Base-by-base conservation (phyloP, 1,284 basidiomycete species). In the Sphagnurus paluster region DNA sequence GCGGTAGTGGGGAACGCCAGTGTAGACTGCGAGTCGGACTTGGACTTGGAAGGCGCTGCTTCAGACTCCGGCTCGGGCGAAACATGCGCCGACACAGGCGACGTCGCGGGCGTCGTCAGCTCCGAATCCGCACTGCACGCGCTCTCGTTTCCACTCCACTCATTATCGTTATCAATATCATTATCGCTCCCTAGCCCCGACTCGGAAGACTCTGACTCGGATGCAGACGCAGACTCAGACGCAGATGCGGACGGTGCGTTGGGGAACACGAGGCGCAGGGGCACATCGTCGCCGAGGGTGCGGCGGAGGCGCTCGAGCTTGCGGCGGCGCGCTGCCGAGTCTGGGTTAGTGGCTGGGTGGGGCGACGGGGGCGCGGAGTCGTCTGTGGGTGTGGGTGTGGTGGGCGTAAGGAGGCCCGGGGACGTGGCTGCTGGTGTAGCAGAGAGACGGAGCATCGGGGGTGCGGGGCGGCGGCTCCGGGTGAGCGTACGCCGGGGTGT, bases 271-370 rank as follows among this genome's bases (percentile, higher is more conserved):
- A 83, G 69, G 32, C 75, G 69, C 0, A 72, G 53, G 3, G 83
- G 83, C 10, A 85, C 76, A 19, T 75, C 76, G 14, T 82, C 71
- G 0, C 83, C 83, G 1, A 86, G 71, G 56, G 68, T 79, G 54
- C 72, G 75, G 34, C 76, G 70, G 41, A 86, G 63, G 26, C 76
- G 67, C 35, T 80, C 79, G 70, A 86, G 77, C 63, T 84, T 85
- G 54, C 70, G 65, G 41, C 75, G 71, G 10, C 78, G 72, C 49
- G 38, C 62, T 58, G 17, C 65, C 4, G 70, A 65, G 42, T 73
- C 67, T 7, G 72, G 66, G 37, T 8, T 63, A 9, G 64, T 46
- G 39, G 61, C 48, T 14, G 64, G 53, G 21, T 65, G 58, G 34
- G 55, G 42, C 49, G 50, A 46, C 17, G 60, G 47, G 35, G 9